Evolutionary conservation across 257 asterid species (phyloP), one percentile per base, ranked within the genome.

Genomic region (Leonotis leonurus): DNA sequence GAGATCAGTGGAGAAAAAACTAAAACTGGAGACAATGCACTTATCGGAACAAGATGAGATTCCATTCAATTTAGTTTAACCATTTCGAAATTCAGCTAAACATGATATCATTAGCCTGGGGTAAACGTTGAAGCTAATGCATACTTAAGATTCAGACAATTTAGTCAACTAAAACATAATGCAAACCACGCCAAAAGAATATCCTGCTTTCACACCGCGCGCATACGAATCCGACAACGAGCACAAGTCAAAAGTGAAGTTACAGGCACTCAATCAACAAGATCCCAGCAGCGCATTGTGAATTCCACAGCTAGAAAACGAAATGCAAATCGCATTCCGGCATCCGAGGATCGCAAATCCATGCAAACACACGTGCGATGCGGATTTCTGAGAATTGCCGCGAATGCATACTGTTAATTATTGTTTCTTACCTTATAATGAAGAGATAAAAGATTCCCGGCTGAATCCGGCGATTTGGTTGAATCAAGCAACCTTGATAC

Each of bases 271-370:
- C 67, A 30, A 66, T 48, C 62, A 57, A 56, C 72, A 69, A n/a
- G 76, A 73, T 70, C 83, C 65, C 26, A 70, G 69, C 67, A 51
- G 52, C 71, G 54, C 79, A 77, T 62, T 77, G 67, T 37, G 30
- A 49, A 44, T 66, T 56, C 56, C 45, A 36, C 32, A 10, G 22
- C 72, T 41, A 26, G 29, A 27, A 21, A 50, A 48, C 63, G 56
- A 56, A 58, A 56, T 56, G 67, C 55, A 12, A 67, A 73, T 77
- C 75, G 56, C 22, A 9, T 32, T 35, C 45, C 67, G 45, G 46
- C 60, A 70, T 56, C 71, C 53, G 40, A 66, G 25, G 56, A 62
- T 57, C 60, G 22, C 58, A 25, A 36, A 73, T 57, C 67, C 52
- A 60, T 45, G 67, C 63, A 53, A 65, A 62, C 49, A 25, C 20